Evolutionary conservation across 768 basidiomycete species (phyloP), one percentile per base, ranked within the genome.

Genomic region (Gelatoporia subvermispora): DNA sequence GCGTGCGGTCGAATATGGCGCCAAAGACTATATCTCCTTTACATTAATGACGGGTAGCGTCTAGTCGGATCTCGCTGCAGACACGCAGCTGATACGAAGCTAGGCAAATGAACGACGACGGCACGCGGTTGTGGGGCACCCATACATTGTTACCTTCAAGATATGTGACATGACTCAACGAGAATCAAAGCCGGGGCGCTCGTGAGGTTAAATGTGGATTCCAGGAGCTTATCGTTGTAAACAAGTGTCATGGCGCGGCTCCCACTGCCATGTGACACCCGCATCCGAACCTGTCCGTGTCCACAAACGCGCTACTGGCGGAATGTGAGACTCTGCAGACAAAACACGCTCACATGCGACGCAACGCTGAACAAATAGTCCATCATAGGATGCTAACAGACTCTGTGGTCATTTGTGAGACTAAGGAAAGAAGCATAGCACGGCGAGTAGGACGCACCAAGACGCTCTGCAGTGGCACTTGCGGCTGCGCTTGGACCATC

Each of bases 261-360:
- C 38, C 46, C 46, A 47, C 28, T 31, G 10, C 38, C 46, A 22
- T 35, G 35, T 15, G 46, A 43, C 15, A 20, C 41, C 31, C 24
- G 17, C n/a, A 2, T 34, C 46, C 22, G 39, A 20, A 7, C 25
- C 13, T 41, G 31, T 22, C 3, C 25, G 22, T 25, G 46, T 25
- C 46, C 46, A 47, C 15, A 41, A 21, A 15, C 36, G 66, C 73
- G 51, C 66, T 8, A 88, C 83, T 0, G 85, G 81, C 1, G 87
- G 88, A 8, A 85, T 71, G 60, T 88, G 84, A 0, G 81, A 82
- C 55, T 89, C 85, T 2, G 71, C 68, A 0, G 84, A 83, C 18
- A 88, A 65, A 22, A 89, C 81, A 16, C 86, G 79, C 41, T 75
- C 68, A 57, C 88, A 91, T 24, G 62, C 66, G 20, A 65, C 64